Base-by-base conservation (phyloP, 306 rosid species). In the Notholithocarpus densiflorus region DNA sequence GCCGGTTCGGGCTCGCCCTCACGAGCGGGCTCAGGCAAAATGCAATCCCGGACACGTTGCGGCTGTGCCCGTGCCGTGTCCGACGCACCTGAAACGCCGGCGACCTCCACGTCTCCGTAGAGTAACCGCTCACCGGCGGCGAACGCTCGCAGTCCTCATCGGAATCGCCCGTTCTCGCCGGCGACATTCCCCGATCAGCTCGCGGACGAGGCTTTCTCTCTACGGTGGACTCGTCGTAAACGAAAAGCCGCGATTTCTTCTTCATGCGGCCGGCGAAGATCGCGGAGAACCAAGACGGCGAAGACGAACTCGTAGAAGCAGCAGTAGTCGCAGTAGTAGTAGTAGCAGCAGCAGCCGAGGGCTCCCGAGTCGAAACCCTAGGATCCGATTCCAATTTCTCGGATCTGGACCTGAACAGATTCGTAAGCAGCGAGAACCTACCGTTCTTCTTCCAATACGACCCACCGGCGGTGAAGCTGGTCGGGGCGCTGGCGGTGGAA, bases 111-210 rank as follows among this genome's bases (percentile, higher is more conserved):
- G 91, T 68, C 12, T 89, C 97, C 54, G 97, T 66, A 6, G 92
- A 79, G 86, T 75, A 78, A 0, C 88, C 90, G 76, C 93, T 91
- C 0, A 82, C 92, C 0, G 93, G 81, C 0, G 89, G 89, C 2
- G 92, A 89, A 71, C 84, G 91, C 7, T 90, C 92, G 62, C 40
- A 81, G 24, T 79, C 79, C 18, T 55, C 84, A 24, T 56, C 80
- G 7, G 78, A 84, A 21, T 84, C 87, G 2, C 81, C 87, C 0
- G 75, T 43, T 11, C 65, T 78, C 27, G 74, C 96, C 31, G 99
- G 99, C 9, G 98, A 91, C 98, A 91, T 93, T 84, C 98, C 98
- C 3, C 98, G 94, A 84, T 89, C 92, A n/a, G 83, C 19, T 14
- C 37, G 71, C 17, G 78, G 87, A 29, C 84, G 56, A 1, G 79